Evolutionary conservation across 176 grass and related monocot species (phyloP).

Genomic region (Carex myosuroides): DNA sequence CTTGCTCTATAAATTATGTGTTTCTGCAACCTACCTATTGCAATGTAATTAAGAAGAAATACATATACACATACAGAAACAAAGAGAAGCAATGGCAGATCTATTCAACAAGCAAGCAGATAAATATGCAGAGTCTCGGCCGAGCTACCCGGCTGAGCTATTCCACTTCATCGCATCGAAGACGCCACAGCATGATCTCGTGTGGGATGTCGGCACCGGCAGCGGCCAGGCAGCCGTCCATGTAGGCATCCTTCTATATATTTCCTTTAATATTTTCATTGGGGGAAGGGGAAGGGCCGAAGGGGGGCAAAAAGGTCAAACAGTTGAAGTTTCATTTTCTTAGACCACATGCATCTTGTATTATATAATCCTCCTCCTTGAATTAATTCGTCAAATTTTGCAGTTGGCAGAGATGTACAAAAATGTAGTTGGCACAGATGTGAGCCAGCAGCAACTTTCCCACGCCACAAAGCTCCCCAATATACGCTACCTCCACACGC

Average conservation of each 20-base stretch:
- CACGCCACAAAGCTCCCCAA: constrained; percentile 44
- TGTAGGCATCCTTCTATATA: constrained; percentile 12
- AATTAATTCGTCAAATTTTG: background rate
- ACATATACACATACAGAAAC: background rate
- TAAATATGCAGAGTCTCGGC: constrained; percentile 60
- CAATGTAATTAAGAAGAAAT: background rate
- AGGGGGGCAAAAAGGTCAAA: too few species aligned
- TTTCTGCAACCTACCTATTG: background rate
- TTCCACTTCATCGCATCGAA: constrained; percentile 75
- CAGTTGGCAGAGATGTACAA: constrained; percentile 62
- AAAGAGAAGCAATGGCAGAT: constrained; percentile 42
- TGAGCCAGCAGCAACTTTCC: constrained; percentile 63
- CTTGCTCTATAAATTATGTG: background rate
- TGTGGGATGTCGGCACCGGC: constrained; percentile 92
- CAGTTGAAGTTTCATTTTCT: too few species aligned
- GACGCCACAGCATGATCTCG: constrained; percentile 44
- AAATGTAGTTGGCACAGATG: constrained; percentile 69
- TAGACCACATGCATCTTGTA: too few species aligned
- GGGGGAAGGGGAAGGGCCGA: too few species aligned
- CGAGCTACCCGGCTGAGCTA: constrained; percentile 63
- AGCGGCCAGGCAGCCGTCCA: constrained; percentile 67
- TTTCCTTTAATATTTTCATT: background rate
- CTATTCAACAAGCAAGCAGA: constrained; percentile 82
- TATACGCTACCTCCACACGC: constrained; percentile 49
- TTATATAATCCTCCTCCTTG: too few species aligned